Evolutionary conservation across 1,139 yeast genomes (phyloP), one percentile per base, ranked within the genome.

Genomic region (Lodderomyces elongisporus): DNA sequence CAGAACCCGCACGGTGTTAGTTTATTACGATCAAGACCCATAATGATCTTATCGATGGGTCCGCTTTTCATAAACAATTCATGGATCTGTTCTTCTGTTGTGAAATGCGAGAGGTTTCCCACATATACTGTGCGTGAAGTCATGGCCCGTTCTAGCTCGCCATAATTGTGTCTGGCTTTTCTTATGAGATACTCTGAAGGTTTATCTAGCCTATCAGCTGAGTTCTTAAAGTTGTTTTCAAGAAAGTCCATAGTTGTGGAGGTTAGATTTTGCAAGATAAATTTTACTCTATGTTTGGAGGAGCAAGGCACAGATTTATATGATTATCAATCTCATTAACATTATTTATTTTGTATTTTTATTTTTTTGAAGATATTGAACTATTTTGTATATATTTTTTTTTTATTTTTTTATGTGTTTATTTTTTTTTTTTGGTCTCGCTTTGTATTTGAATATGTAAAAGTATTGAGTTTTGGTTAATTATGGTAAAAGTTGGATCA

Each of bases 1-100:
- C 96, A 88, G 58, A 91, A 91, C 21, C 97, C 97, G 54, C 97
- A 88, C 1, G 97, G 97, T 0, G 96, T 87, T 49, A 80, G 77
- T 45, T 83, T 81, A 52, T 80, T 80, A 41, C 96, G 71, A 52
- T 89, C 96, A 33, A 89, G 70, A 0, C 98, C 98, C 97, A 91
- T 89, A 38, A 89, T 78, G 29, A 88, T 84, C 47, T 83, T 69
- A 42, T 77, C 77, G 24, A 89, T 79, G 9, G 73, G 63, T 1
- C 97, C 98, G 52, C 85, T 77, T 48, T 80, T 80, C 47, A 81
- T 73, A 51, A 89, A 87, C 34, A 89, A 62, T 53, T 88, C 97
- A 52, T 80, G 82, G 17, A 89, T 76, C 54, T 89, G 96, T 53
- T 91, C 97, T 55, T 91, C 97, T 1, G 95, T 82, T 2, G 96